Base-by-base conservation (phyloP, 2,329 filamentous ascomycete species). In the Stagonosporopsis cucurbitacearum region DNA sequence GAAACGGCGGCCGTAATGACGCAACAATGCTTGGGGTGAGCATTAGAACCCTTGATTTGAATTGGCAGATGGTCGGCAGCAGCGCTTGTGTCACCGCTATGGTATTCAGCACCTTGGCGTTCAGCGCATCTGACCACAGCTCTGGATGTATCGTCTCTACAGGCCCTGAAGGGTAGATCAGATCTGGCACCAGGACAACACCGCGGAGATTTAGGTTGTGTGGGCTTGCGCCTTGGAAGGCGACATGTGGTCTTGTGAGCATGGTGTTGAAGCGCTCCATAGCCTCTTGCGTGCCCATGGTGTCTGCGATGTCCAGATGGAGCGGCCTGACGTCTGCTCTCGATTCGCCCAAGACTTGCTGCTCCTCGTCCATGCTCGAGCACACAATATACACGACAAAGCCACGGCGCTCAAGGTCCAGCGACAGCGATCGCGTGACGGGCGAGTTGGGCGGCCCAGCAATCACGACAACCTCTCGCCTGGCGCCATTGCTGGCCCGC, bases 341-440 rank as follows among this genome's bases (percentile, higher is more conserved):
- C n/a, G 87, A 84, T 73, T 96, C 85, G 57, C 86, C 84, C 57
- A 91, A 86, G 13, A 98, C 87, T 60, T 89, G 79, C 32, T 88
- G 82, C 74, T 98, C 92, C 64, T 98, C 94, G 67, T 96, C 91
- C 56, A 87, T 79, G n/a, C 87, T 91, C 61, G 87, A 89, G 68
- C 92, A 94, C 0, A 96, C 90, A 57, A 99, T 82, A 74, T 92
- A 99, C 52, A 98, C 91, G 58, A 98, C 90, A 74, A 96, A 98
- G 4, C 95, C 95, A 62, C 92, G 86, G 57, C 92, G 84, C 78
- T 98, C 95, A 64, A 99, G 81, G 71, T 99, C 95, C 43, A 93
- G 78, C 2, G 92, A 87, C 50, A 98, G 81, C 11, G 91, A 92
- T 68, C 88, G 89, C 6, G 92, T 94, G 69, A 97, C 82, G 15